A percentile compares a stretch with the other conserved stretches of the same genome.
These are phyloP conservation scores for Paratrimastix pyriformis DNA, from an alignment of 78 protist species.

Conservation along the genomic window DNA sequence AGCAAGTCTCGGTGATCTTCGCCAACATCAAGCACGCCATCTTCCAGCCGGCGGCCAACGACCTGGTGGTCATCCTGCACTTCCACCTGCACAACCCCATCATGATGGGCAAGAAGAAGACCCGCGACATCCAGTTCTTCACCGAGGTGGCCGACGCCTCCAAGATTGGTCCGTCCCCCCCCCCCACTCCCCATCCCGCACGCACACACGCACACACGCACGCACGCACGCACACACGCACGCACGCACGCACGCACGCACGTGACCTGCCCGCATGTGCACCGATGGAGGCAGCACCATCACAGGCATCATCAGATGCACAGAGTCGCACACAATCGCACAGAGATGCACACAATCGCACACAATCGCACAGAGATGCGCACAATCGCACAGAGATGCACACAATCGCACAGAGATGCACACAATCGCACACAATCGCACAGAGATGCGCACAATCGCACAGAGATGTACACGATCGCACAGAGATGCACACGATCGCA, in stretches of 20 bases:
- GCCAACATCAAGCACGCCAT: slow-evolving; percentile 75
- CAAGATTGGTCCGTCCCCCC: too few species aligned
- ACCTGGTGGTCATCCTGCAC: slow-evolving; percentile 68
- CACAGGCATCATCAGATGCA: neutral
- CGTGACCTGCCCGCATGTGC: neutral
- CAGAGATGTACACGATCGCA: neutral
- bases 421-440: neutral
- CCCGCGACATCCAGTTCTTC: slow-evolving; percentile 77
- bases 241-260: too few species aligned
- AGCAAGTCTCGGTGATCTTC: slow-evolving; percentile 62
- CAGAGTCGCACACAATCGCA: neutral
- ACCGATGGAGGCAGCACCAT: neutral
- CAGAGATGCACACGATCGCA: neutral
- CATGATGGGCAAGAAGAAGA: slow-evolving; percentile 82
- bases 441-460: neutral
- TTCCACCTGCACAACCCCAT: slow-evolving; percentile 74
- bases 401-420: neutral
- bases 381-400: neutral
- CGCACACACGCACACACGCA: too few species aligned
- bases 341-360: neutral
- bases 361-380: neutral
- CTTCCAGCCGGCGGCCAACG: slow-evolving; percentile 79
- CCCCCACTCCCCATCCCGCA: too few species aligned
- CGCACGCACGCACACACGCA: too few species aligned
- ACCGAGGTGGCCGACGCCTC: slow-evolving; percentile 56